Evolutionary conservation across 495 filamentous ascomycete genomes (phyloP).

Genomic region (Lophium mytilinum): DNA sequence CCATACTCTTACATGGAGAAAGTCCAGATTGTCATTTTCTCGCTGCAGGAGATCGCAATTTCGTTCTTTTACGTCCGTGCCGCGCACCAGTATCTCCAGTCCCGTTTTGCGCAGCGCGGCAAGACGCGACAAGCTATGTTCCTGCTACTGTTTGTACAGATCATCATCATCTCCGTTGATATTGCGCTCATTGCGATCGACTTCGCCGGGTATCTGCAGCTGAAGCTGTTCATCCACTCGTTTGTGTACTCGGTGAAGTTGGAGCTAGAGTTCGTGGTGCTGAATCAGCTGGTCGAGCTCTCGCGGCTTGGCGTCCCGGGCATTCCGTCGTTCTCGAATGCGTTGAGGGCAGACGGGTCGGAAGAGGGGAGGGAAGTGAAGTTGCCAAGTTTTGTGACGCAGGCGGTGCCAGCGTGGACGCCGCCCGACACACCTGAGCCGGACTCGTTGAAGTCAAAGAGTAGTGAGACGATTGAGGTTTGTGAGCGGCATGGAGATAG

Average conservation of each 20-base stretch:
- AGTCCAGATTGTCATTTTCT: constrained; percentile 7
- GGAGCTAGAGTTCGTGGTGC: constrained; percentile 33
- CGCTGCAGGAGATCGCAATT: constrained; percentile 6
- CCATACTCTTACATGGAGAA: neutral
- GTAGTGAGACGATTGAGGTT: no score
- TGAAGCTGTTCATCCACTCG: constrained; percentile 28
- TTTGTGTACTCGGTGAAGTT: constrained; percentile 35
- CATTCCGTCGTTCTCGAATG: neutral
- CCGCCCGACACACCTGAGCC: no score
- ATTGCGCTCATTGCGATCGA: constrained; percentile 20
- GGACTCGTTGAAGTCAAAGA: no score
- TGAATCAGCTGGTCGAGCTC: constrained; percentile 28
- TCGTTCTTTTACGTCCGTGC: constrained; percentile 3
- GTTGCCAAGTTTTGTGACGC: no score
- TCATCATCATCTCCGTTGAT: constrained; percentile 18
- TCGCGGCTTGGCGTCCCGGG: neutral
- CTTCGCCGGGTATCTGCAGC: constrained; percentile 14
- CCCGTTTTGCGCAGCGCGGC: neutral
- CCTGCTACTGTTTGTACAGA: constrained; percentile 23
- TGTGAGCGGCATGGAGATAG: no score
- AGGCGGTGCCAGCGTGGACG: no score
- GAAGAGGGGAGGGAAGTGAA: no score
- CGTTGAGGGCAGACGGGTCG: neutral
- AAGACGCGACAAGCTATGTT: constrained; percentile 4
- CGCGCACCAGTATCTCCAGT: constrained; percentile 2